Evolutionary conservation across 148 eudicot genomes (phyloP), one percentile per base, ranked within the genome.

Genomic region (Persicaria tinctoria): DNA sequence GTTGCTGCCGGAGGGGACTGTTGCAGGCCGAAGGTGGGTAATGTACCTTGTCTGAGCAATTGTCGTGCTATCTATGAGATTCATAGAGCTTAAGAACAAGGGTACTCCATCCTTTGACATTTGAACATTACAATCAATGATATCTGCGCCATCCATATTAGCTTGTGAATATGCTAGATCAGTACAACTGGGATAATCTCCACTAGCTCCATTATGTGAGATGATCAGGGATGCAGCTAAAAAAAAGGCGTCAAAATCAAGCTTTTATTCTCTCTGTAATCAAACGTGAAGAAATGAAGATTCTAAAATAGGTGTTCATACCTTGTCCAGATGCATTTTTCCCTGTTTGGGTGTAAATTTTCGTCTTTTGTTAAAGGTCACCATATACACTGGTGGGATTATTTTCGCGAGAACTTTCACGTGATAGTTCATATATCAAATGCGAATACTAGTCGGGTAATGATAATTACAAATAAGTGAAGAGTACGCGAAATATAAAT

Each of bases 71-170:
- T 86, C 84, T 56, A 88, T 76, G 55, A 95, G 96, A 83, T 92
- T 88, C 70, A 83, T 76, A 73, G 89, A 83, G 68, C 91, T 91
- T 74, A 83, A 82, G 87, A 97, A 95, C 75, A 92, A 79, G 13
- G 98, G 97, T 13, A 83, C 55, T 48, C 97, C 92, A 45, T 95
- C 97, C 51, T 82, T 82, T 11, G 99, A 83, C 84, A 95, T 84
- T 84, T 95, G 98, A 73, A 95, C 93, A 56, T 87, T 87, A 77
- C 98, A 95, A 74, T 89, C 98, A 51, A 95, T 87, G 45, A 95
- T 79, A 73, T 95, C 93, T 59, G 82, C 96, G 44, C 98, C 97
- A 74, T 95, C 97, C 49, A 84, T 79, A 60, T 89, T 87, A 60
- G 97, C 98, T 81, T 77, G 63, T 12, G 55, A 32, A 77, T 95